Base-by-base conservation (phyloP, 257 asterid genomes). In the Plectranthus barbatus region DNA sequence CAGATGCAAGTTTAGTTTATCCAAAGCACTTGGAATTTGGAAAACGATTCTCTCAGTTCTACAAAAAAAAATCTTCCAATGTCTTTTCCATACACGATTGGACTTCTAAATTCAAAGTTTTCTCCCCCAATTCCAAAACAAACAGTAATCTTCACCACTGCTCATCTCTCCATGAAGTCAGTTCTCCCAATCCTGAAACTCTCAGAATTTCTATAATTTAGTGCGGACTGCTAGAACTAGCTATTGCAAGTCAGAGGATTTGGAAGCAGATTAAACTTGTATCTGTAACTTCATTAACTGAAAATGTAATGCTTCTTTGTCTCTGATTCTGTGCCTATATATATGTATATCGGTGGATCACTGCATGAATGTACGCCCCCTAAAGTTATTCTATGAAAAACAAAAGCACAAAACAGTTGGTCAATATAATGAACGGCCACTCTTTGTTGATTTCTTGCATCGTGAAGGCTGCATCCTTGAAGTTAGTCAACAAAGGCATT, bases 401-500 rank as follows among this genome's bases (percentile, higher is more conserved):
- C 45, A 51, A 49, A 52, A 29, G 46, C 15, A 51, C 40, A 64
- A 41, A 12, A 71, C 12, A 71, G 53, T 49, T 18, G 15, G 26
- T 17, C 33, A 44, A 52, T 64, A 26, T 4, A 4, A 67, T 26
- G 31, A 26, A 26, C 31, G 2, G 31, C 31, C 31, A 5, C 31
- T 26, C 63, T 66, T 47, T 50, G 15, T 57, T 44, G 12, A 19
- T 41, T n/a, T 45, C 53, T 21, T 63, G 57, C 62, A 55, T 76
- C 62, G 46, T 46, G 59, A 64, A 54, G 39, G 14, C 46, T 46
- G 62, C 73, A 78, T 71, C 48, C 62, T 79, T 17, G 84, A 72
- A 41, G 79, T 79, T 56, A 79, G 69, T 34, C 81, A 18, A 67
- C 56, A 37, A 79, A 79, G 19, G 77, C 75, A 61, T 79, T 62